Evolutionary conservation across 441 rosid genomes (phyloP), one percentile per base, ranked within the genome.

Genomic region (Syzygium syzygioides): DNA sequence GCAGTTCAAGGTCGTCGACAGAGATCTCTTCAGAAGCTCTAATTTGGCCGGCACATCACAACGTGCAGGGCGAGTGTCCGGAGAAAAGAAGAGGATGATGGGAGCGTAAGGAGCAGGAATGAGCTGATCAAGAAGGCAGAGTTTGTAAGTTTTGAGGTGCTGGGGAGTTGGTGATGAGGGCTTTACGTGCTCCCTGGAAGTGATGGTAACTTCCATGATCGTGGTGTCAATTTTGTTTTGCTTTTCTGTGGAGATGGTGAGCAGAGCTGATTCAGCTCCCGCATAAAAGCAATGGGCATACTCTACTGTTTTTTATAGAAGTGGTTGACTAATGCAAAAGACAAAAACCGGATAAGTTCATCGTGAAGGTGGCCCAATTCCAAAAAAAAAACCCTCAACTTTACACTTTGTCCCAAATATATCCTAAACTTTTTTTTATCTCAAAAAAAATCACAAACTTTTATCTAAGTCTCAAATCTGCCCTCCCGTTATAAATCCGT

Each of bases 111-210:
- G 55, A 59, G 86, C 59, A 57, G 93, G 88, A 90, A 87, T 87
- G 84, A 90, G 87, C 88, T 94, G 95, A 88, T 93, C 95, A 7
- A 91, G 79, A 25, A 95, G 90, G 54, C 95, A 95, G 56, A 94
- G 94, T 59, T 91, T 92, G 89, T 90, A 89, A 76, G 90, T 92
- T 86, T 54, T 88, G n/a, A 91, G 91, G 89, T 90, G 92, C 26
- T 14, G n/a, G 14, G 94, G 94, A 5, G 96, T 92, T 66, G 93
- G 91, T 5, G 92, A 89, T 76, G 95, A 93, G 32, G 95, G 95
- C 86, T 92, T 95, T 85, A 95, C 85, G 89, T 54, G 79, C 84
- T 93, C 92, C 48, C 86, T 90, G 50, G 90, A 85, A 60, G 91
- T 89, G 15, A 91, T 90, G 85, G 91, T 87, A n/a, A 94, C 90